Evolutionary conservation across 192 early-diverging fungal species (phyloP), one percentile per base, ranked within the genome.

Genomic region (Gamsiella multidivaricata): DNA sequence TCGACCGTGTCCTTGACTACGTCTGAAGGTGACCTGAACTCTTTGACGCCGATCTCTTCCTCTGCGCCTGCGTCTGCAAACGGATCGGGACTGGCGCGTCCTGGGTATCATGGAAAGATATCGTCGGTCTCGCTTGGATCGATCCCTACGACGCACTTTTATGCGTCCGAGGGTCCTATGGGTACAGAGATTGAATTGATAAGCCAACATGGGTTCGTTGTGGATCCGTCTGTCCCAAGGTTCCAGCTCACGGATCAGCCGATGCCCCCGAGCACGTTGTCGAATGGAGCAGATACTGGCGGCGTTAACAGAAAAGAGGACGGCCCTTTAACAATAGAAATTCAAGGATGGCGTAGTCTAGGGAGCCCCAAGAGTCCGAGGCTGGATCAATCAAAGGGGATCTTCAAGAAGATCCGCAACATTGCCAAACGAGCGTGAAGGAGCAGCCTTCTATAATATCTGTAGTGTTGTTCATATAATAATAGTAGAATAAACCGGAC

Each of bases 131-230:
- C 61, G 0, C 14, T 69, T 4, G 59, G 53, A 2, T n/a, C 50
- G 1, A 69, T 78, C 29, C 74, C 74, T 7, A 78, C 66, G 29
- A 69, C 66, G 0, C 74, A 78, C 56, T 32, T 78, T 3, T 78
- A 78, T 56, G 45, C 74, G 17, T 39, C 33, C 0, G 61, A 78
- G 0, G 74, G 66, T 0, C 66, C 66, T 0, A 41, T 31, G 5
- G 74, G 74, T 14, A 42, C 65, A 10, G 59, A 63, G 36, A 55
- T 78, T 54, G 65, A 78, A 39, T 9, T 78, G 23, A 63, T 78
- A 25, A 64, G 74, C 37, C 74, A 78, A 14, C 54, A 63, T 36
- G 74, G 74, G 26, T 78, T 78, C 36, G 20, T 42, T 32, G 15
- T 29, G 5, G 63, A 63, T 41, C 22, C 9, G 7, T 7, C 15